Evolutionary conservation across 169 alveolate genomes (phyloP), one percentile per base, ranked within the genome.

Genomic region (Ophryocystis elektroscirrha): DNA sequence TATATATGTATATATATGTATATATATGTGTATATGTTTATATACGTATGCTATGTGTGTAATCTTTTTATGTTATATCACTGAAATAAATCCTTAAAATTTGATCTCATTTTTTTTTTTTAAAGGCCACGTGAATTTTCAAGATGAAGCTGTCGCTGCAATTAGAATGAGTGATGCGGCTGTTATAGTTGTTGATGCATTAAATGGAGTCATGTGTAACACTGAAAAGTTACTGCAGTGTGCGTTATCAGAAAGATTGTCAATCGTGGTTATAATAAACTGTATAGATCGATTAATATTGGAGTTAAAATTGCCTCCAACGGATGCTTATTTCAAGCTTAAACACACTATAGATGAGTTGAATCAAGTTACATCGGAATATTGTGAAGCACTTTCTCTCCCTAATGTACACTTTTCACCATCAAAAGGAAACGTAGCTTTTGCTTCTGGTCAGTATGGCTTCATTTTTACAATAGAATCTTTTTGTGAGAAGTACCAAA

Each of bases 281-380:
- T 87, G 93, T 55, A 51, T 94, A 16, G 99, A 94, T 56, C 78
- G 98, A 51, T 73, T 94, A 49, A 77, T 86, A 6, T 60, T 94
- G 50, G 99, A 94, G 74, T 65, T 88, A 25, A 78, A 88, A 54
- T 51, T 94, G 22, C 98, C 98, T 19, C 96, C 97, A n/a, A 69
- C 78, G 38, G 99, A 94, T 67, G 96, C 97, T n/a, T 91, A 91
- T 64, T 82, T 79, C 51, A 94, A 94, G 63, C 73, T 88, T 30
- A 78, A 79, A 53, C 69, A 67, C 49, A 53, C 73, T 26, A 2
- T 1, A 27, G 26, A 12, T 19, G 58, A 61, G 63, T 53, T 61
- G 6, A 61, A 61, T 23, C 36, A 20, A 28, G 42, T 56, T 12
- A 48, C 55, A 35, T 56, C 39, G 48, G 28, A 41, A n/a, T n/a